Base-by-base conservation (phyloP, 768 basidiomycete genomes). In the Podaxis rugospora region DNA sequence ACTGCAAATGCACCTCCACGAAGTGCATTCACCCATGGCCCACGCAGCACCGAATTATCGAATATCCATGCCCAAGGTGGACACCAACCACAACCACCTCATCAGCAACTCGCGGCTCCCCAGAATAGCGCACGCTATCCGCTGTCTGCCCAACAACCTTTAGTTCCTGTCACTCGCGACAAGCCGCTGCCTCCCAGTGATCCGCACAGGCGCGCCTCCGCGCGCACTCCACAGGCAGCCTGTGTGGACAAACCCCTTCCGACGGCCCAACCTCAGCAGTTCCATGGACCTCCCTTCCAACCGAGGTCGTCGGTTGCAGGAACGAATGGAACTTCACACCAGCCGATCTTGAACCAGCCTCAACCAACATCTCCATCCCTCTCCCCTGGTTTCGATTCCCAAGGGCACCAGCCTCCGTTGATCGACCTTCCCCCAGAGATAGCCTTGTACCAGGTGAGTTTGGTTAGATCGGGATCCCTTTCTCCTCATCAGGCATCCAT, bases 381-480 rank as follows among this genome's bases (percentile, higher is more conserved):
- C 52, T 51, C 42, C 28, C 35, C 36, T 40, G 47, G 13, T n/a
- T 49, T 60, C 51, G 63, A 57, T 56, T 18, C 49, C 37, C 44
- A 53, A 64, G 64, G 53, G 64, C 65, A n/a, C 57, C 64, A 44
- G 49, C 64, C 54, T 68, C 68, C 62, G 61, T 63, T 63, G 35
- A 52, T 68, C 46, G 72, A 70, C 62, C 59, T 70, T 39, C 67
- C 71, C 62, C 70, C 73, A 66, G 73, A 73, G 62, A 61, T 68
- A 64, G 69, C 69, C 40, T 66, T 72, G 63, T 72, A 69, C 66
- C 74, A 73, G 70, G 74, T 74, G 63, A 69, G 74, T 66, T 49
- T 51, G 21, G 62, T 55, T 44, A 52, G 49, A 63, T 63, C 63
- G 36, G 35, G n/a, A 49, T 64, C 52, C 36, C 50, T 51, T 55